Conservation (phyloP, 176 grass and related monocot genomes). For the Rhynchospora pubera region DNA sequence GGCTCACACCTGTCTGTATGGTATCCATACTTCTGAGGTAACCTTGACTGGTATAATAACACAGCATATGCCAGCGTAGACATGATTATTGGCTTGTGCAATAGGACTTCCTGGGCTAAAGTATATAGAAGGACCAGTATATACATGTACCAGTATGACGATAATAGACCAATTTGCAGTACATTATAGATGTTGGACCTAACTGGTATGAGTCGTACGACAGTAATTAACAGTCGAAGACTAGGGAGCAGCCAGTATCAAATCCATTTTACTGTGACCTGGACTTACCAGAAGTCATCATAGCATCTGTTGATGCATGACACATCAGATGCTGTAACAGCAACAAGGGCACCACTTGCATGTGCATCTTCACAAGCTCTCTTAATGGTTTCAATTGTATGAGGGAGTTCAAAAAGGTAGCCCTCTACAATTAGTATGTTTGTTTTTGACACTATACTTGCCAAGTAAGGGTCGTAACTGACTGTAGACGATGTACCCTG, state of each 20-base stretch:
- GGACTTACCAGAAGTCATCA: conserved; percentile 71
- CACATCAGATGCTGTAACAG: conserved; percentile 78
- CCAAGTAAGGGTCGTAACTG: conserved; percentile 61
- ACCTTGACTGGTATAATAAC: background rate
- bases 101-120: background rate
- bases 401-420: conserved; percentile 76
- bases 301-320: conserved; percentile 87
- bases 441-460: conserved; percentile 65
- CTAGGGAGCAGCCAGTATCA: background rate
- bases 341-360: conserved; percentile 71
- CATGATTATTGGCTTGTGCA: background rate
- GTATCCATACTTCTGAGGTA: background rate
- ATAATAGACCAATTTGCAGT: background rate
- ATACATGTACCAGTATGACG: no score
- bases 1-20: background rate
- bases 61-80: background rate
- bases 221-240: background rate
- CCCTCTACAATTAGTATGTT: conserved; percentile 81
- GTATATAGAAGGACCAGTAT: background rate
- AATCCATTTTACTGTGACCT: background rate
- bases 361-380: conserved; percentile 81
- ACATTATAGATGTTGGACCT: background rate
- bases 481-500: conserved; percentile 82
- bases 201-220: background rate
- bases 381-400: conserved; percentile 86